A percentile compares a stretch with the other conserved stretches of the same genome.
phyloP scores from a whole-genome alignment of 306 rosid species.

The Cucumis hystrix region DNA sequence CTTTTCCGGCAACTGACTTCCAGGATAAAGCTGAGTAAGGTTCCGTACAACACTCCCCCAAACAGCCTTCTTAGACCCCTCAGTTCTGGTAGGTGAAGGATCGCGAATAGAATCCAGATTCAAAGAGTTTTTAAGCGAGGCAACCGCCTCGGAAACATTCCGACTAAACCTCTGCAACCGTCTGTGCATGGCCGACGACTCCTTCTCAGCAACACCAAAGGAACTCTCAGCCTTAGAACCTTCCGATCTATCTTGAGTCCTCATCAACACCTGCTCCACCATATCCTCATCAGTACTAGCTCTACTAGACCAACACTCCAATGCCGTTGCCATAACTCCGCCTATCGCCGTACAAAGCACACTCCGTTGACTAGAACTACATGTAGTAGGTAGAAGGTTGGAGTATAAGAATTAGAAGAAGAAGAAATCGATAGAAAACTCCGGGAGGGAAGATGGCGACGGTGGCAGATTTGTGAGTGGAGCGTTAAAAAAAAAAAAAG shows the following conservation, averaged over 20 bases:
- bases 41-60: slow-evolving; percentile 75
- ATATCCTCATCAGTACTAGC: slow-evolving; percentile 47
- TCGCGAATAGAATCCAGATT: slow-evolving; percentile 49
- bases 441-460: not conserved
- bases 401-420: not conserved
- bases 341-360: not conserved
- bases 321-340: slow-evolving; percentile 58
- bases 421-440: not conserved
- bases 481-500: not conserved
- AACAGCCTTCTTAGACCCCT: slow-evolving; percentile 43
- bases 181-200: slow-evolving; percentile 66
- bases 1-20: slow-evolving; percentile 85
- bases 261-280: slow-evolving; percentile 73
- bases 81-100: slow-evolving; percentile 26
- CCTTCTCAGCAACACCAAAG: slow-evolving; percentile 10
- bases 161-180: slow-evolving; percentile 56
- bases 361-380: not conserved
- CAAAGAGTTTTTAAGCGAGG: slow-evolving; percentile 60
- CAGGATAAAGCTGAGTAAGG: slow-evolving; percentile 75
- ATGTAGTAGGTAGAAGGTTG: not conserved
- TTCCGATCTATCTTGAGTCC: slow-evolving; percentile 55
- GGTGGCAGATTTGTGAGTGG: not conserved
- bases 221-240: slow-evolving; percentile 25
- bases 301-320: slow-evolving; percentile 91
- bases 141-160: slow-evolving; percentile 68